Percentiles rank a stretch among this genome's conserved stretches.
phyloP scores from a whole-genome alignment of 2,329 filamentous ascomycete genomes.

The Pseudogymnoascus sp. region DNA sequence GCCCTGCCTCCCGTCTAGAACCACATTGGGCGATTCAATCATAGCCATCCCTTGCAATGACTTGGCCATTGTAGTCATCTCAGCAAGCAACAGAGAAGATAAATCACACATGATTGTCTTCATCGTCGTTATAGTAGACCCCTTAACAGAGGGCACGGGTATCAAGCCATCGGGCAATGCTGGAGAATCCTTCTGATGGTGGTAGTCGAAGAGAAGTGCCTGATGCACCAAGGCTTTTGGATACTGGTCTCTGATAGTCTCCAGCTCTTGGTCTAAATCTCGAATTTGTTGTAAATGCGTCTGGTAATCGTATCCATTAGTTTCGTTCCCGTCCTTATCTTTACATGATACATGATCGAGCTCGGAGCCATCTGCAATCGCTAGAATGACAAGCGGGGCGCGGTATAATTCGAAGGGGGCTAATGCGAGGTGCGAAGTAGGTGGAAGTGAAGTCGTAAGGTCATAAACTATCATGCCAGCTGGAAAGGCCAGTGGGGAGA shows the following conservation, averaged over 20 bases:
- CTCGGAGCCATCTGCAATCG: constrained; percentile 73
- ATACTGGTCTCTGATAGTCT: constrained; percentile 63
- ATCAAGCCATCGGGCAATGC: constrained; percentile 60
- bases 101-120: constrained; percentile 75
- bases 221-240: constrained; percentile 70
- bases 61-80: constrained; percentile 66
- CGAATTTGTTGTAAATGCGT: constrained; percentile 49
- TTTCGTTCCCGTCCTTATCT: constrained; percentile 48
- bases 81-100: constrained; percentile 63
- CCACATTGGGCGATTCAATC: constrained; percentile 66
- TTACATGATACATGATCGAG: constrained; percentile 46
- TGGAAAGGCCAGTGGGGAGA: constrained; percentile 83
- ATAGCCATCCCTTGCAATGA: constrained; percentile 64
- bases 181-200: constrained; percentile 37
- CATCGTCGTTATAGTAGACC: constrained; percentile 69
- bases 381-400: constrained; percentile 75
- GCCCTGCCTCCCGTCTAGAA: constrained; percentile 32
- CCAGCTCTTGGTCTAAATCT: constrained; percentile 57
- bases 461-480: constrained; percentile 83
- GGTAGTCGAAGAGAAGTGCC: constrained; percentile 71
- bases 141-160: constrained; percentile 58
- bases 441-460: constrained; percentile 69
- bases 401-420: constrained; percentile 87
- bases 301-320: constrained; percentile 38
- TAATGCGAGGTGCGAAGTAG: constrained; percentile 69